A percentile compares a stretch with the other conserved stretches of the same genome.
These are phyloP conservation scores for Rutstroemia sp. DNA, from an alignment of 2,329 filamentous ascomycete species.

Conservation along the genomic window DNA sequence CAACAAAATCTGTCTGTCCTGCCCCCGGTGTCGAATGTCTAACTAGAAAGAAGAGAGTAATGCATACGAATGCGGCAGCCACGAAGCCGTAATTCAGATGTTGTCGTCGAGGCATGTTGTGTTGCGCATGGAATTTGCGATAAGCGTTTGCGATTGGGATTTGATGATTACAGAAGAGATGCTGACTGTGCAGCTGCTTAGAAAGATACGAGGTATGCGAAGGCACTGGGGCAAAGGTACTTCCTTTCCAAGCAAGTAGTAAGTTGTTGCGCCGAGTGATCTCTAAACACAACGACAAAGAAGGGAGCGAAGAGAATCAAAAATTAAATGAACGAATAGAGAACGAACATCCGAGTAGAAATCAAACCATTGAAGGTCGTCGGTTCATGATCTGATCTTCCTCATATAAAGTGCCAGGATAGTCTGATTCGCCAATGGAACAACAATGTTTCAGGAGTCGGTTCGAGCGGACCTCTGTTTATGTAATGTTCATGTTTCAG, in stretches of 20 bases:
- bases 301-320: not conserved
- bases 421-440: not conserved
- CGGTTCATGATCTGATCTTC: not conserved
- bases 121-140: not conserved
- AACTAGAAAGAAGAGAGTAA: constrained; percentile 10
- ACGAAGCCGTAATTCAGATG: constrained; percentile 46
- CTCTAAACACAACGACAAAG: not conserved
- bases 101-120: constrained; percentile 31
- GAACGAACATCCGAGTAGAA: not conserved
- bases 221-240: too few relatives aligned
- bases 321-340: not conserved
- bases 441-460: not conserved
- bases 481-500: not conserved
- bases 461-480: not conserved
- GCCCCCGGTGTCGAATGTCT: constrained; percentile 5
- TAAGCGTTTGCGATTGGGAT: not conserved
- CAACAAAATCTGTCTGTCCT: constrained; percentile 15
- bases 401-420: not conserved
- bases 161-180: not conserved
- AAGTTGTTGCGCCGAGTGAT: too few relatives aligned
- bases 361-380: not conserved
- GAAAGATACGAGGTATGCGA: not conserved
- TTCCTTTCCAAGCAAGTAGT: too few relatives aligned
- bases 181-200: not conserved
- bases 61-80: constrained; percentile 51